Evolutionary conservation across 495 filamentous ascomycete species (phyloP).

Genomic region (Penicillium samsonianum): DNA sequence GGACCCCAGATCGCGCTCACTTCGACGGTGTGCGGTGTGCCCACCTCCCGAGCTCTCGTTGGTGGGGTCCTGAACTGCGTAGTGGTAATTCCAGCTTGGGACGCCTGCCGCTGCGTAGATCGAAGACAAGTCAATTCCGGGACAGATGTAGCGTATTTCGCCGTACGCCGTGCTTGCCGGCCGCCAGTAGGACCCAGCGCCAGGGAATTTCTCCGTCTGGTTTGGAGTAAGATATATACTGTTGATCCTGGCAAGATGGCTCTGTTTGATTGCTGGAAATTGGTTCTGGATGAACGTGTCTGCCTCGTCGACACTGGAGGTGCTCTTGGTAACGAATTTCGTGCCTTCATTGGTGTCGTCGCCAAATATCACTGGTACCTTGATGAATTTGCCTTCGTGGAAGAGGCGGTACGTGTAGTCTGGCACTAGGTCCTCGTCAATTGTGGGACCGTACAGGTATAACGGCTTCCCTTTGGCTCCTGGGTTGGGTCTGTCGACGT

Average conservation of each 20-base stretch:
- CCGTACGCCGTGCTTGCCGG: conserved; percentile 66
- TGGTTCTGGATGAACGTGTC: conserved; percentile 61
- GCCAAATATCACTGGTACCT: conserved; percentile 69
- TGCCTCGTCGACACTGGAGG: conserved; percentile 47
- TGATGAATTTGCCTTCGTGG: conserved; percentile 60
- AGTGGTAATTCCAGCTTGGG: conserved; percentile 63
- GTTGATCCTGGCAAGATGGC: conserved; percentile 58
- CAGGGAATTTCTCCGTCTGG: conserved; percentile 43
- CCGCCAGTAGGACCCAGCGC: conserved; percentile 55
- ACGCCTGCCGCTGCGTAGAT: conserved; percentile 40
- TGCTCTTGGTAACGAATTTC: conserved; percentile 56
- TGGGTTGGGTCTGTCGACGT: conserved; percentile 57
- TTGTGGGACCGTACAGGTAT: conserved; percentile 59
- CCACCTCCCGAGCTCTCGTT: conserved; percentile 52
- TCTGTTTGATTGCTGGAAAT: conserved; percentile 56
- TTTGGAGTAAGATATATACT: conserved; percentile 55
- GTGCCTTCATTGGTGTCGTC: conserved; percentile 73
- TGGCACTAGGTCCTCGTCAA: conserved; percentile 60
- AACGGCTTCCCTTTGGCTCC: conserved; percentile 48
- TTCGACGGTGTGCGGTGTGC: conserved; percentile 65
- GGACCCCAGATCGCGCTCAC: conserved; percentile 62
- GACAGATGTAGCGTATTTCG: conserved; percentile 75
- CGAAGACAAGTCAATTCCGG: conserved; percentile 57
- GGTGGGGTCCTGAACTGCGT: conserved; percentile 58
- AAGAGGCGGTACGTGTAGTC: conserved; percentile 63